These are phyloP conservation scores for Stylonectria norvegica DNA, from an alignment of 2,329 filamentous ascomycete species.

Conservation along the genomic window DNA sequence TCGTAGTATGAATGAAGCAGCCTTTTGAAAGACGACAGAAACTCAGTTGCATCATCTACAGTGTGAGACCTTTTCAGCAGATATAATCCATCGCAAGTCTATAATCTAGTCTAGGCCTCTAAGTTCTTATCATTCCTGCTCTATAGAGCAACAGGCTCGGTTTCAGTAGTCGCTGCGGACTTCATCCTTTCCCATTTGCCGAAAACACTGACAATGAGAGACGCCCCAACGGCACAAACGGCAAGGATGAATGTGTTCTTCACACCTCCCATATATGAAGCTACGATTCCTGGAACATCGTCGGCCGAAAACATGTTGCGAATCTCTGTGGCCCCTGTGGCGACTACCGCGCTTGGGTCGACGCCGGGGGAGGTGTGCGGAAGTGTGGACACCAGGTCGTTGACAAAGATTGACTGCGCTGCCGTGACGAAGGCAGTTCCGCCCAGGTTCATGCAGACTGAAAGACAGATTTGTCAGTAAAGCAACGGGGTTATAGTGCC, in stretches of 20 bases:
- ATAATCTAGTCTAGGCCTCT: too few species aligned
- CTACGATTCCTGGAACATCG: neutral
- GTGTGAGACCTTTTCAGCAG: too few species aligned
- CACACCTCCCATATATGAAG: conserved; percentile 1
- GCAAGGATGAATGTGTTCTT: conserved; percentile 2
- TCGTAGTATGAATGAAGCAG: too few species aligned
- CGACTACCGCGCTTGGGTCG: neutral
- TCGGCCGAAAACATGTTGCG: neutral
- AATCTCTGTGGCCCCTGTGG: conserved; percentile 2
- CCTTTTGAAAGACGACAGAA: too few species aligned
- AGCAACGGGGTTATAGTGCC: neutral
- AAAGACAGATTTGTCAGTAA: neutral
- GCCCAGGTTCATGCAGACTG: neutral
- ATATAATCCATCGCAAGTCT: too few species aligned
- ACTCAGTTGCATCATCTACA: too few species aligned
- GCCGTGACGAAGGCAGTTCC: neutral
- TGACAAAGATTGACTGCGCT: neutral
- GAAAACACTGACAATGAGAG: neutral
- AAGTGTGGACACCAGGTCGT: neutral
- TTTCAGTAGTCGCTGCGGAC: too few species aligned
- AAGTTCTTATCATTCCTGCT: too few species aligned
- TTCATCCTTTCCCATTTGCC: neutral
- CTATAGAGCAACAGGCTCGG: too few species aligned
- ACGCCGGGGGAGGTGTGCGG: neutral
- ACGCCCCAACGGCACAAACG: neutral